Conservation (phyloP, 345 rosid genomes). For the Citrus cavaleriei region DNA sequence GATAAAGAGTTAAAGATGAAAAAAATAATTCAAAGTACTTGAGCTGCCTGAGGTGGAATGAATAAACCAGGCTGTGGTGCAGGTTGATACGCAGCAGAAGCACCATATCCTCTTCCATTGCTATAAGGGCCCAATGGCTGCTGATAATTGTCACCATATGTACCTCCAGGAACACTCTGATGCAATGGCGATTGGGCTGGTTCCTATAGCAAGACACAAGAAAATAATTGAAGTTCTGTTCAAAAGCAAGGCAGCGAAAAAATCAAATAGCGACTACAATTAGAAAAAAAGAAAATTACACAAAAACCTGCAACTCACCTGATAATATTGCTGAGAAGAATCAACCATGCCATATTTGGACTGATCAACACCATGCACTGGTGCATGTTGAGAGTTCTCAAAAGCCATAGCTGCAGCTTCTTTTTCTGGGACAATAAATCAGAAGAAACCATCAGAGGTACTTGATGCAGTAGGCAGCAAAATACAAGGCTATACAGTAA, state of each 20-base stretch:
- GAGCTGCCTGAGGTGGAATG: constrained; percentile 68
- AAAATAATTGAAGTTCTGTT: neutral
- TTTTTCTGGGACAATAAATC: constrained; percentile 40
- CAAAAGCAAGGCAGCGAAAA: constrained; percentile 3
- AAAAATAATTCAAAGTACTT: constrained; percentile 37
- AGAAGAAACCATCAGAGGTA: constrained; percentile 8
- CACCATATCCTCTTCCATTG: constrained; percentile 46
- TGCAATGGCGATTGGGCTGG: constrained; percentile 35
- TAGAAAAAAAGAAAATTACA: neutral
- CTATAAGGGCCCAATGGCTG: constrained; percentile 39
- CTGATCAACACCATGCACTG: constrained; percentile 27
- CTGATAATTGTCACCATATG: constrained; percentile 62
- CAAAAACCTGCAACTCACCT: constrained; percentile 23
- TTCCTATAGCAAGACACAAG: constrained; percentile 29
- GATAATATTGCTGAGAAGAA: constrained; percentile 43
- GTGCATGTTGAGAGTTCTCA: constrained; percentile 37
- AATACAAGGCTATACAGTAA: neutral
- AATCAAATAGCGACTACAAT: neutral
- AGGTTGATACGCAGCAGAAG: constrained; percentile 44
- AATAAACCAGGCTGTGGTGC: constrained; percentile 47
- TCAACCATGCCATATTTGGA: constrained; percentile 28
- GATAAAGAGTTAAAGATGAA: neutral
- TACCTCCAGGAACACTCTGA: constrained; percentile 42
- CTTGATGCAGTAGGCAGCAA: neutral
- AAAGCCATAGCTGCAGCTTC: constrained; percentile 38